Evolutionary conservation across 1,284 basidiomycete species (phyloP), one percentile per base, ranked within the genome.

Genomic region (Hymenochaete sp.): DNA sequence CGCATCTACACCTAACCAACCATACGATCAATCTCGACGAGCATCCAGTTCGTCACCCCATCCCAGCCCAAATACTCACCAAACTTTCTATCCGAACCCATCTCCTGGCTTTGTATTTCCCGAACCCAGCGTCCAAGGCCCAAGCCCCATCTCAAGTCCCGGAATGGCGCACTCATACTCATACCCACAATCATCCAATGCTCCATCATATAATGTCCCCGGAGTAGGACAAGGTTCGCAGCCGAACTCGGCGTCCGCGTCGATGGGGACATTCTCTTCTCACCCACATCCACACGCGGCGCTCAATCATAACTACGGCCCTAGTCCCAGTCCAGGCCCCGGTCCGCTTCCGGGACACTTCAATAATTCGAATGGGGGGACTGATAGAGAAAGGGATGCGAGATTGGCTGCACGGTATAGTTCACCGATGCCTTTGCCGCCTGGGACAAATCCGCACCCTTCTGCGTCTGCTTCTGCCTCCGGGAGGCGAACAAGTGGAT

Each of bases 391-490:
- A 26, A 21, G 31, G 2, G 27, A 37, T 24, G 36, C 8, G 18
- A 19, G 45, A 21, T 27, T 47, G 25, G 27, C 38, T 10, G 37
- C 25, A n/a, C 38, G 45, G 18, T 47, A 47, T 25, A 24, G 45
- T n/a, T 47, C 45, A 26, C 45, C 45, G 6, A 32, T 47, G 33
- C 45, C 45, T 24, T 25, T 49, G 16, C 47, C 47, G 22, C 18
- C 35, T 40, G 43, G 32, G 27, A 19, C 32, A 2, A 29, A 7
- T 18, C 39, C 18, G 3, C 35, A 21, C n/a, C 27, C 39, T n/a
- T n/a, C n/a, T n/a, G n/a, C n/a, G n/a, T n/a, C n/a, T n/a, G n/a
- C n/a, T n/a, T n/a, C n/a, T n/a, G n/a, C n/a, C n/a, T n/a, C n/a
- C n/a, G n/a, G n/a, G n/a, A n/a, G n/a, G n/a, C 5, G 18, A 8